Evolutionary conservation across 371 early-diverging fungal genomes (phyloP).

Genomic region (Apophysomyces trapeziformis): DNA sequence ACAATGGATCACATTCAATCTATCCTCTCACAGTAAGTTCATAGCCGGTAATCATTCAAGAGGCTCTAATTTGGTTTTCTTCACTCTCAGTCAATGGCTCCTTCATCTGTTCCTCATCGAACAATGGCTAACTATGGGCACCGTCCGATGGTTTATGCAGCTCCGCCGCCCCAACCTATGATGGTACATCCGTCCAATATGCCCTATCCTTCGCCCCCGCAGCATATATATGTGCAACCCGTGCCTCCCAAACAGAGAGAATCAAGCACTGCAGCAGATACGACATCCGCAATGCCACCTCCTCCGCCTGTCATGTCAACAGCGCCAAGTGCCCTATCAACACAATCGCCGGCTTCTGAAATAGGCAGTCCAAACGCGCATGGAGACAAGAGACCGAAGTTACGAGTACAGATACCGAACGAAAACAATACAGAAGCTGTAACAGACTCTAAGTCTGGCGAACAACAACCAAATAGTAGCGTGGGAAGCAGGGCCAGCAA

Average conservation of each 20-base stretch:
- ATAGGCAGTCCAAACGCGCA: slow-evolving; percentile 9
- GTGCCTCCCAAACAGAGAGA: slow-evolving; percentile 1
- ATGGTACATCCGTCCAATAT: slow-evolving; percentile 19
- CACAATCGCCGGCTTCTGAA: slow-evolving; percentile 7
- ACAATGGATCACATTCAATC: slow-evolving; percentile 11
- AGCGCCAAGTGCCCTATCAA: slow-evolving; percentile 4
- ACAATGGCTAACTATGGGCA: slow-evolving; percentile 13
- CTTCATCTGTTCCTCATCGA: slow-evolving; percentile 9
- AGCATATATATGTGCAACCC: slow-evolving; percentile 6
- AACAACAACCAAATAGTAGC: slow-evolving; percentile 18
- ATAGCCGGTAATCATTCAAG: background rate
- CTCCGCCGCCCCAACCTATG: slow-evolving; percentile 16
- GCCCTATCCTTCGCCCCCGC: slow-evolving; percentile 34
- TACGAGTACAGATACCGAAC: slow-evolving; percentile 52
- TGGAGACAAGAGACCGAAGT: slow-evolving; percentile 41
- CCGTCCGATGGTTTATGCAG: slow-evolving; percentile 15
- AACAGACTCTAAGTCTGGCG: background rate
- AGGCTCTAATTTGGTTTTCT: background rate
- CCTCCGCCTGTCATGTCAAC: slow-evolving; percentile 18
- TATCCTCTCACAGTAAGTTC: slow-evolving; percentile 7
- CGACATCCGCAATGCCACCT: slow-evolving; percentile 5
- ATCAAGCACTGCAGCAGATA: slow-evolving; percentile 2
- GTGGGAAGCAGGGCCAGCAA: background rate
- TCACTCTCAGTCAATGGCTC: slow-evolving; percentile 2
- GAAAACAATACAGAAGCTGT: slow-evolving; percentile 19